Base-by-base conservation (phyloP, 1,139 yeast species). In the Yamadazyma epiphylla region DNA sequence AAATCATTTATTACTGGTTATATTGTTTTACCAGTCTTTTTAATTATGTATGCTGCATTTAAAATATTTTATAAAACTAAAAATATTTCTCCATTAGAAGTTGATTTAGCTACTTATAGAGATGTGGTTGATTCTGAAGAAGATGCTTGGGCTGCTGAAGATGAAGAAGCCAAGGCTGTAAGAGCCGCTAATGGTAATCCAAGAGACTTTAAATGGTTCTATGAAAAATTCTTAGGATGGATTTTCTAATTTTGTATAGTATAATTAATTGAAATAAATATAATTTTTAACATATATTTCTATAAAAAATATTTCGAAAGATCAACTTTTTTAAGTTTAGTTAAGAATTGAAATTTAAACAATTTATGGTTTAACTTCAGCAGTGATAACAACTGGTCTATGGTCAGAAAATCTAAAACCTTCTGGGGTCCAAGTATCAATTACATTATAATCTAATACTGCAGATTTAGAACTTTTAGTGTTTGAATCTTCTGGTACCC, bases 121-220 rank as follows among this genome's bases (percentile, higher is more conserved):
- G 85, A 76, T 40, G 75, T 75, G 27, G 67, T 81, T 45, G 89
- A 81, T 49, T 75, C 76, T 23, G 88, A 81, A 52, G 85, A 79
- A 51, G 78, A 66, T 43, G 66, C 63, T 40, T 80, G 61, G 43
- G 68, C 67, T 33, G 61, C 61, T 15, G 60, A 58, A 39, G 71
- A 52, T 26, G 63, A 51, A 28, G 60, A 57, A 76, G 76, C 42
- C 37, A 49, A 55, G 40, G 75, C 77, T 35, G 49, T 66, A 38
- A 53, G 79, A 48, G 70, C 61, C 31, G 74, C 73, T 25, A 59
- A 58, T 42, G 73, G 73, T 28, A 63, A 57, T 41, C 70, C 63
- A 23, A 61, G 43, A 37, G 60, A 64, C 44, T 43, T 48, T 32
- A 53, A 48, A 38, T 77, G 82, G 82, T 66, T 65, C 46, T 78